Evolutionary conservation across 192 early-diverging fungal species (phyloP).

Genomic region (Coemansia sp.): DNA sequence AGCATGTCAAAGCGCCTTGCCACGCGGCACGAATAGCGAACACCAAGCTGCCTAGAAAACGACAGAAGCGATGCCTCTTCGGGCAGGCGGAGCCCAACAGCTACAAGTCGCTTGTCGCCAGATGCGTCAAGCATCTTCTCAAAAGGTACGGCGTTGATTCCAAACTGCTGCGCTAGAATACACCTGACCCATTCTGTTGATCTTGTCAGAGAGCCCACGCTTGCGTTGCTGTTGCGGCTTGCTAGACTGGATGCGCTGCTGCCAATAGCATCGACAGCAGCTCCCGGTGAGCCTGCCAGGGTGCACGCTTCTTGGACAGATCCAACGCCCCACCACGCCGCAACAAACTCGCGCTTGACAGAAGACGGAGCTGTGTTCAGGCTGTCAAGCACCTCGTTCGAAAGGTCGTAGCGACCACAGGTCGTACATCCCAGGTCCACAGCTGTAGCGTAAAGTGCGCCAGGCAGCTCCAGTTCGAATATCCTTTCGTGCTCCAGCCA

Average conservation of each 20-base stretch:
- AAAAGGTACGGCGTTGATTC: neutral
- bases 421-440: neutral
- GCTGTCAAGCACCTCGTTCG: neutral
- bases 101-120: neutral
- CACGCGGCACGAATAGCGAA: slow-evolving; percentile 37
- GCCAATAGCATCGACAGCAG: neutral
- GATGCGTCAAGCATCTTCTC: neutral
- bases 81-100: slow-evolving; percentile 13
- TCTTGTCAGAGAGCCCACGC: neutral
- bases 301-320: slow-evolving; percentile 3
- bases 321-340: slow-evolving; percentile 52
- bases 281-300: neutral
- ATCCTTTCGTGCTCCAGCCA: neutral
- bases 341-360: slow-evolving; percentile 53
- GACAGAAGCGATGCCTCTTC: slow-evolving; percentile 9
- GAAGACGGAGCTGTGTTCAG: slow-evolving; percentile 27
- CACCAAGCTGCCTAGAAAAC: slow-evolving; percentile 37
- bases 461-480: slow-evolving; percentile 22
- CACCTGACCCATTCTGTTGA: slow-evolving; percentile 10
- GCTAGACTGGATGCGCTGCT: neutral
- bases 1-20: slow-evolving; percentile 18
- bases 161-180: slow-evolving; percentile 9
- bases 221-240: neutral
- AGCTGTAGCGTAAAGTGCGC: neutral
- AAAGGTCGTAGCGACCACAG: neutral